Evolutionary conservation across 306 rosid genomes (phyloP).

Genomic region (Quercus cerris): DNA sequence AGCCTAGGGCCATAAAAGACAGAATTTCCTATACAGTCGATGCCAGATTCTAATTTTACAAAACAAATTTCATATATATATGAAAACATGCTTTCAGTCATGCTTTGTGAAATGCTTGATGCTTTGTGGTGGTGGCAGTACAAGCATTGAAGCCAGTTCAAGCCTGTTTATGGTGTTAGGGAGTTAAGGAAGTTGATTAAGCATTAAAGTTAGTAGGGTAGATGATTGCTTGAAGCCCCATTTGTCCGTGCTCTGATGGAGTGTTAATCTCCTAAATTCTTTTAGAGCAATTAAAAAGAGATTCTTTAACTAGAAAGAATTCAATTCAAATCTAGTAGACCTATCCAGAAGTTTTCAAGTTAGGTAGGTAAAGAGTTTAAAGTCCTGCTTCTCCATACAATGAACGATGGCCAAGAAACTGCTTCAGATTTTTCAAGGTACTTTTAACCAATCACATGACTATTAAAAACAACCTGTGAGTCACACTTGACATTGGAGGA

Average conservation of each 20-base stretch:
- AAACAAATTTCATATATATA: too few relatives aligned
- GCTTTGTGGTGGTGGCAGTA: too few relatives aligned
- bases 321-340: too few relatives aligned
- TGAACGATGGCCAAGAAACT: slow-evolving; percentile 47
- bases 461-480: slow-evolving; percentile 54
- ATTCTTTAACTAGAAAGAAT: too few relatives aligned
- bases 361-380: slow-evolving; percentile 49
- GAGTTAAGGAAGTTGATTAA: slow-evolving; percentile 28
- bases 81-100: too few relatives aligned
- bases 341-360: neutral
- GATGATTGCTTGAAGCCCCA: slow-evolving; percentile 43
- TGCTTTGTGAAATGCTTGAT: too few relatives aligned
- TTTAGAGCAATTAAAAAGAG: too few relatives aligned
- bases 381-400: slow-evolving; percentile 43
- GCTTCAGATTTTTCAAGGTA: slow-evolving; percentile 48
- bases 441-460: slow-evolving; percentile 71
- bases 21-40: too few relatives aligned
- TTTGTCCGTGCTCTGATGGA: slow-evolving; percentile 28
- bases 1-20: too few relatives aligned
- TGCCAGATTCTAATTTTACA: too few relatives aligned
- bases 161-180: neutral
- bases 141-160: too few relatives aligned
- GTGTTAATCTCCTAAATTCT: neutral
- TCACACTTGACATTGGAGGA: slow-evolving; percentile 70
- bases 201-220: slow-evolving; percentile 47